Conservation (phyloP, 768 basidiomycete species). For the Kondoa malvinella region DNA sequence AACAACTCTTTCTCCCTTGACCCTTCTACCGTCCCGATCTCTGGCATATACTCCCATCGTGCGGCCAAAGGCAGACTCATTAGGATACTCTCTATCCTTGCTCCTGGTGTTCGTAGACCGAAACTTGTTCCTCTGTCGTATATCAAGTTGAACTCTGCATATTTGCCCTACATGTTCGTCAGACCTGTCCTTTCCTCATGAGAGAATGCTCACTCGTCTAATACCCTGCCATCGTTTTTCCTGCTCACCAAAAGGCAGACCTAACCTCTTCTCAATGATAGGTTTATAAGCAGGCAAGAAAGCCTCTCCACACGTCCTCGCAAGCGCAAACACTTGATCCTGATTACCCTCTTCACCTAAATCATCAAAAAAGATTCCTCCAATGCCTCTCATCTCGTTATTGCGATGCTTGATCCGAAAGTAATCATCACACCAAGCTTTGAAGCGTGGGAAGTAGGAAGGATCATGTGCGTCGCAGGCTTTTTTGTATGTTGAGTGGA, state of each 20-base stretch:
- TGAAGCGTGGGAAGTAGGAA: conserved; percentile 58
- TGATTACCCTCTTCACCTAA: conserved; percentile 40
- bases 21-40: conserved; percentile 46
- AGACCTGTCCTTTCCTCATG: not conserved
- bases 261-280: conserved; percentile 46
- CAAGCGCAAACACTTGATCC: conserved; percentile 58
- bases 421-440: conserved; percentile 95
- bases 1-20: conserved; percentile 53
- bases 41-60: conserved; percentile 75
- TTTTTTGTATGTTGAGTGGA: conserved; percentile 58
- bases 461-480: conserved; percentile 58
- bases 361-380: conserved; percentile 95
- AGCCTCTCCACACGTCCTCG: conserved; percentile 53
- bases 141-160: conserved; percentile 87
- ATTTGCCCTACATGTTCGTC: conserved; percentile 42
- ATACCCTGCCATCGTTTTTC: conserved; percentile 80
- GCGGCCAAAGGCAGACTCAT: conserved; percentile 79
- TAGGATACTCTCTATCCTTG: conserved; percentile 71
- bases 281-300: conserved; percentile 85
- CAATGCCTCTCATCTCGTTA: conserved; percentile 66
- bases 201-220: conserved; percentile 37
- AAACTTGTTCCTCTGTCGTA: conserved; percentile 73
- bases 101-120: conserved; percentile 55
- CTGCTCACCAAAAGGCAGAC: conserved; percentile 37
- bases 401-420: conserved; percentile 74